These are phyloP conservation scores for Aspergillus sojae DNA, from an alignment of 2,329 filamentous ascomycete genomes.

Conservation along the genomic window DNA sequence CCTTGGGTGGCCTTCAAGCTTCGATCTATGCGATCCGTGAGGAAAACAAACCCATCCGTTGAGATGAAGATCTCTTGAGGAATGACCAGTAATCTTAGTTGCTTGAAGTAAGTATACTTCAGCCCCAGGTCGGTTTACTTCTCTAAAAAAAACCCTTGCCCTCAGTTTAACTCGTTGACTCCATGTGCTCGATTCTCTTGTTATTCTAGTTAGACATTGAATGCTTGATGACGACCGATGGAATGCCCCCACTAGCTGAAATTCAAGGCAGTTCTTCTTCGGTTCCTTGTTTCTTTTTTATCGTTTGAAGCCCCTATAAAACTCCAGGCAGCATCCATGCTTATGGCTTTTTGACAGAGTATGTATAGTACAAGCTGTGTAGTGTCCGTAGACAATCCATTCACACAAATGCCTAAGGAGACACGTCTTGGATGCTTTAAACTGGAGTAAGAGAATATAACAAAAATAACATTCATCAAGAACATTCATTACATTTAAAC, in stretches of 20 bases:
- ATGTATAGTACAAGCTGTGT: background rate
- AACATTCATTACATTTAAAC: background rate
- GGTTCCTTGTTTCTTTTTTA: background rate
- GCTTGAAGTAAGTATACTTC: background rate
- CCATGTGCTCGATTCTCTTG: too few relatives aligned
- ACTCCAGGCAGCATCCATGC: background rate
- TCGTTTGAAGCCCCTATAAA: background rate
- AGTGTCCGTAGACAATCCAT: background rate
- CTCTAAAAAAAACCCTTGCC: background rate
- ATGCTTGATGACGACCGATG: background rate
- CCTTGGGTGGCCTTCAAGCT: conserved; percentile 10
- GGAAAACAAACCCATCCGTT: conserved; percentile 4
- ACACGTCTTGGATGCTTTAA: background rate
- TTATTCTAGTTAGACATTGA: background rate
- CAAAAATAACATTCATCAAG: background rate
- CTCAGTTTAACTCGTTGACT: background rate
- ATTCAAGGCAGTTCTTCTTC: background rate
- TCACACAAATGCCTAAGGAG: background rate
- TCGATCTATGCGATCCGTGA: conserved; percentile 15
- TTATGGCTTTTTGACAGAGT: background rate
- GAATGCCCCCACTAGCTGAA: background rate
- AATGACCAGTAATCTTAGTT: background rate
- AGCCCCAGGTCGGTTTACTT: background rate
- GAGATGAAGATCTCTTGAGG: background rate
- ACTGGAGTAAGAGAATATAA: background rate